These are phyloP conservation scores for Pseudogymnoascus sp. DNA, from an alignment of 2,329 filamentous ascomycete genomes.

Conservation along the genomic window DNA sequence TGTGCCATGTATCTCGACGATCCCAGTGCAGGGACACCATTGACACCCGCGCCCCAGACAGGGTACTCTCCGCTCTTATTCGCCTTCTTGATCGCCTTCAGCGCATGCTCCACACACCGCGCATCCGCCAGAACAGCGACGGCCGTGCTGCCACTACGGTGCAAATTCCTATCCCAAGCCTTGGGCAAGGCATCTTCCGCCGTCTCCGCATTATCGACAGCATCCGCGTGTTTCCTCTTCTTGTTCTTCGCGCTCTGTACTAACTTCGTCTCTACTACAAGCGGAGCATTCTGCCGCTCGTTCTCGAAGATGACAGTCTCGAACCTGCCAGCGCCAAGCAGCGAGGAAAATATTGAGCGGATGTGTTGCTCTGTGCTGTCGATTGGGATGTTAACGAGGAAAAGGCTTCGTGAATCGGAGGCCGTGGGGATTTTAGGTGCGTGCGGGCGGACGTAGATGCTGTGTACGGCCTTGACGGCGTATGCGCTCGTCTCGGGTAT, in stretches of 20 bases:
- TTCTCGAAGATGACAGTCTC: constrained; percentile 72
- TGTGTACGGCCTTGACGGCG: constrained; percentile 61
- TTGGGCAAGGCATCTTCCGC: constrained; percentile 62
- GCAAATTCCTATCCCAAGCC: constrained; percentile 66
- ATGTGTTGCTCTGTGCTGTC: constrained; percentile 76
- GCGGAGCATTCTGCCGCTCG: constrained; percentile 37
- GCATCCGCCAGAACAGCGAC: constrained; percentile 80
- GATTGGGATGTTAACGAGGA: constrained; percentile 81
- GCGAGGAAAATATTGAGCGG: constrained; percentile 64
- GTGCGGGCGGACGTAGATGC: constrained; percentile 81
- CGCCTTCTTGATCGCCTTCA: constrained; percentile 66
- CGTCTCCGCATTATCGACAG: constrained; percentile 46
- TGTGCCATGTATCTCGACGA: constrained; percentile 57
- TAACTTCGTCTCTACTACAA: neutral
- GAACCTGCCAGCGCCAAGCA: constrained; percentile 72
- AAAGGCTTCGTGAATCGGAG: constrained; percentile 73
- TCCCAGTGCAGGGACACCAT: constrained; percentile 50
- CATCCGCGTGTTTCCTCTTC: constrained; percentile 43
- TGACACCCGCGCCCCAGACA: constrained; percentile 61
- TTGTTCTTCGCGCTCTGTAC: constrained; percentile 36
- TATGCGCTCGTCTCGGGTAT: constrained; percentile 49
- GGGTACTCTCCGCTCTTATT: constrained; percentile 54
- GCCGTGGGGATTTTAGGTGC: constrained; percentile 69
- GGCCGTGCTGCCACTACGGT: constrained; percentile 69
- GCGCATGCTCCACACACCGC: constrained; percentile 65